Percentiles rank a stretch among this genome's conserved stretches.
These are phyloP conservation scores for Eucalyptus guilfoylei DNA, from an alignment of 345 rosid species.

Conservation along the genomic window DNA sequence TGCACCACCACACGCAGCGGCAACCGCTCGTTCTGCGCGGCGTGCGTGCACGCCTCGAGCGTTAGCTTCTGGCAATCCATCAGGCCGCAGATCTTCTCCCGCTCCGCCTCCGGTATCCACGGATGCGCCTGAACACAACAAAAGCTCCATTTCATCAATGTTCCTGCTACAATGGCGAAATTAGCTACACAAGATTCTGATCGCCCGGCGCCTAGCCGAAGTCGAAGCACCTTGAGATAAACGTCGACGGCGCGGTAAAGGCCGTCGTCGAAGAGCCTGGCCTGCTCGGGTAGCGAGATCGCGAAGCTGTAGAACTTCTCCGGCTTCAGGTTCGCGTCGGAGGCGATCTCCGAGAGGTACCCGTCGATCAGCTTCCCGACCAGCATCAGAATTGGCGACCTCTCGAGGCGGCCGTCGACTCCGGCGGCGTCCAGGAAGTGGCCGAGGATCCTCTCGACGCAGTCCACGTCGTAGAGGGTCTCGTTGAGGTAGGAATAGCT, in stretches of 20 bases:
- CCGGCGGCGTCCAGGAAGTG: slow-evolving; percentile 41
- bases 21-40: slow-evolving; percentile 94
- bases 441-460: slow-evolving; percentile 71
- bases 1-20: slow-evolving; percentile 93
- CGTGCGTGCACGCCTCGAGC: slow-evolving; percentile 96
- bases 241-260: slow-evolving; percentile 94
- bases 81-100: slow-evolving; percentile 76
- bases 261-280: slow-evolving; percentile 92
- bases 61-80: slow-evolving; percentile 93
- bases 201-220: not conserved
- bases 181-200: not conserved
- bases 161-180: not conserved
- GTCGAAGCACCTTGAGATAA: slow-evolving; percentile 60
- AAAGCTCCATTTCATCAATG: not conserved
- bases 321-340: slow-evolving; percentile 81
- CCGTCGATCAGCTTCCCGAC: slow-evolving; percentile 95
- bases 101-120: slow-evolving; percentile 68
- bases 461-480: slow-evolving; percentile 90
- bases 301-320: slow-evolving; percentile 68
- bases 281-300: slow-evolving; percentile 64
- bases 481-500: slow-evolving; percentile 93
- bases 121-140: slow-evolving; percentile 63
- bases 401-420: slow-evolving; percentile 14
- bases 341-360: slow-evolving; percentile 81
- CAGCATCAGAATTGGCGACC: slow-evolving; percentile 53